phyloP scores from a whole-genome alignment of 1,284 basidiomycete genomes.

The Irpex sp. region DNA sequence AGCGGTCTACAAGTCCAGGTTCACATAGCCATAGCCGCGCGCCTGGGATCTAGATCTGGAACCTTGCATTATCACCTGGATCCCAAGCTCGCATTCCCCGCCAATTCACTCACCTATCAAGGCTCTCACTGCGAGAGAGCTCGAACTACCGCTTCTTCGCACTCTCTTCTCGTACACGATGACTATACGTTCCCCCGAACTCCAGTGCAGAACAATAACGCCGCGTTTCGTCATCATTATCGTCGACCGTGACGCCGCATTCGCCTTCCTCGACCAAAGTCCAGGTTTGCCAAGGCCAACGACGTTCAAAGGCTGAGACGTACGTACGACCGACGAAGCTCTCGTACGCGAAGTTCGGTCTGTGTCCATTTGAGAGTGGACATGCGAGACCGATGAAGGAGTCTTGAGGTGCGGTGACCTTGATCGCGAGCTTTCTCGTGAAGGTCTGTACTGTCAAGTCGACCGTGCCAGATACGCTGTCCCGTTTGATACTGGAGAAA shows the following conservation, averaged over 20 bases:
- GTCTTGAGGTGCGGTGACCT: conserved; percentile 14
- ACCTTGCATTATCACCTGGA: not conserved
- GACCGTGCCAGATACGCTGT: conserved; percentile 14
- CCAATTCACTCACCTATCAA: not conserved
- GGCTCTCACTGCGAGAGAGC: not conserved
- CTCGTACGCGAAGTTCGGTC: conserved; percentile 19
- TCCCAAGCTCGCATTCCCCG: not conserved
- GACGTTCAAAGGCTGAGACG: conserved; percentile 13
- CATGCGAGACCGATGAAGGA: conserved; percentile 19
- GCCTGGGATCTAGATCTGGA: not conserved
- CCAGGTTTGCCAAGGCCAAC: conserved; percentile 19
- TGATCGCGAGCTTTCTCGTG: conserved; percentile 14
- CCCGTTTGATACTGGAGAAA: conserved; percentile 15
- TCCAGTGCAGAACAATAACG: conserved; percentile 17
- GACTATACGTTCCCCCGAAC: conserved; percentile 21
- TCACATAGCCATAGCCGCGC: not conserved
- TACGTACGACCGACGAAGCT: conserved; percentile 18
- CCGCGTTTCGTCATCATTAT: conserved; percentile 1
- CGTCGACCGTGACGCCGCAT: conserved; percentile 12
- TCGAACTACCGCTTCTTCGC: not conserved
- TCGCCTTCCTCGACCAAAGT: conserved; percentile 15
- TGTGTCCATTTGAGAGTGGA: conserved; percentile 19
- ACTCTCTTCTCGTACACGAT: conserved; percentile 1
- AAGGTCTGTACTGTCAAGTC: conserved; percentile 14
- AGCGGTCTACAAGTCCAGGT: not conserved